phyloP scores from a whole-genome alignment of 768 basidiomycete species.

The Ephemerocybe angulata region DNA sequence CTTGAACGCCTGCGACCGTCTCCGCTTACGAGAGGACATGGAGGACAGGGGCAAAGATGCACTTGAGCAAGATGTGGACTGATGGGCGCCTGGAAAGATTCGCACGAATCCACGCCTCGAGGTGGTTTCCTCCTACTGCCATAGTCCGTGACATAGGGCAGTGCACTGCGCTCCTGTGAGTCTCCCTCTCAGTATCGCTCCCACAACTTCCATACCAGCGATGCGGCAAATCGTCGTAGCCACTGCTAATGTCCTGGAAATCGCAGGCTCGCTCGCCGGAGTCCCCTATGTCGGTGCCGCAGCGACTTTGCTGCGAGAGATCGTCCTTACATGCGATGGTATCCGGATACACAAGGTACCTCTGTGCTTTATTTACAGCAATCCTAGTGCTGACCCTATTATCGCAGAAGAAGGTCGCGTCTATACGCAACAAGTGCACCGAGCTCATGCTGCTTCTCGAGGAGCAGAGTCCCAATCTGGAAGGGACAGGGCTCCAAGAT shows the following conservation, averaged over 20 bases:
- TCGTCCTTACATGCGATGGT: slow-evolving; percentile 42
- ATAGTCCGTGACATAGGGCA: not conserved
- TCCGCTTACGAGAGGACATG: slow-evolving; percentile 46
- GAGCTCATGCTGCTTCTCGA: slow-evolving; percentile 35
- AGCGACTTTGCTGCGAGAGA: slow-evolving; percentile 40
- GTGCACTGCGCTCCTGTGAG: not conserved
- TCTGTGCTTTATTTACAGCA: not conserved
- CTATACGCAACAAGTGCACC: slow-evolving; percentile 40
- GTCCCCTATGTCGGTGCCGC: slow-evolving; percentile 45
- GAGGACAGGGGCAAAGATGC: slow-evolving; percentile 5
- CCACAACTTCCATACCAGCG: not conserved
- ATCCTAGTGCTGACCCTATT: not conserved
- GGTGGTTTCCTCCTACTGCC: not conserved
- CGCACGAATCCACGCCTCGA: not conserved
- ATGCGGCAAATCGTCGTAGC: slow-evolving; percentile 22
- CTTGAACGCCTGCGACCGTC: slow-evolving; percentile 39
- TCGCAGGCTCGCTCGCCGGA: slow-evolving; percentile 42
- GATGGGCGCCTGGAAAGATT: not conserved
- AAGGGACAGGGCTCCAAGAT: slow-evolving; percentile 37
- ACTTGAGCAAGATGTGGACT: not conserved
- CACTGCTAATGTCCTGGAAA: slow-evolving; percentile 31
- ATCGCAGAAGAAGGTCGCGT: slow-evolving; percentile 38
- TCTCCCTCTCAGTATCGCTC: not conserved
- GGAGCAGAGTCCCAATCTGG: slow-evolving; percentile 36
- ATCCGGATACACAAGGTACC: slow-evolving; percentile 48